Evolutionary conservation across 2,329 filamentous ascomycete species (phyloP), one percentile per base, ranked within the genome.

Genomic region (Stagonosporopsis chrysanthemi): DNA sequence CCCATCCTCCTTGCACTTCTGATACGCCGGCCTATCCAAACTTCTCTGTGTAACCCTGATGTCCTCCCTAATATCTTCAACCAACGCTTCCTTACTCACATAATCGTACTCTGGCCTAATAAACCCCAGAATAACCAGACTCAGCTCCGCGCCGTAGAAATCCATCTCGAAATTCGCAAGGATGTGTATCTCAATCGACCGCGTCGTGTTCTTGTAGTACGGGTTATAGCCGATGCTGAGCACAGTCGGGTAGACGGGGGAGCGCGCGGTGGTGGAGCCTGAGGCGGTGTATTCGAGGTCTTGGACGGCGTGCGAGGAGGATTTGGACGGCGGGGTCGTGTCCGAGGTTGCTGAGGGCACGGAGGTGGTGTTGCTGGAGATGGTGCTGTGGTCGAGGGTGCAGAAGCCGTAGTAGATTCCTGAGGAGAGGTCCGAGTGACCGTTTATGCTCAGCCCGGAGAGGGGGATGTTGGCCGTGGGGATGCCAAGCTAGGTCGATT

Each of bases 381-480:
- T 69, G 12, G 68, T 68, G 31, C 44, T 54, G 9, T 89, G 82
- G 59, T 85, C 82, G 29, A 98, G 85, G 0, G 90, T 86, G 4
- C 92, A 92, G 82, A 90, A 97, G 71, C 95, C 95, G 74, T 93
- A 98, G 83, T 98, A 98, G 62, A 98, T 90, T 63, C 95, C 95
- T 1, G 88, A 91, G 56, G 86, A 81, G 52, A 90, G 82, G 64
- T 84, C 80, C 6, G 82, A 76, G 68, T 86, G 70, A 51, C 83
- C 82, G 76, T 90, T 88, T 47, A 94, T 89, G 68, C 87, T 87
- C 41, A 98, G 87, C 26, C 84, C 84, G 14, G 83, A 82, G 58
- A 88, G 78, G 8, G 87, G 87, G 70, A 90, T 89, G 81, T 98
- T 99, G 74, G 95, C 95, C 1, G 95, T 98, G 2, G 95, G 95